Conservation (phyloP, 148 eudicot genomes). For the Simmondsia chinensis region DNA sequence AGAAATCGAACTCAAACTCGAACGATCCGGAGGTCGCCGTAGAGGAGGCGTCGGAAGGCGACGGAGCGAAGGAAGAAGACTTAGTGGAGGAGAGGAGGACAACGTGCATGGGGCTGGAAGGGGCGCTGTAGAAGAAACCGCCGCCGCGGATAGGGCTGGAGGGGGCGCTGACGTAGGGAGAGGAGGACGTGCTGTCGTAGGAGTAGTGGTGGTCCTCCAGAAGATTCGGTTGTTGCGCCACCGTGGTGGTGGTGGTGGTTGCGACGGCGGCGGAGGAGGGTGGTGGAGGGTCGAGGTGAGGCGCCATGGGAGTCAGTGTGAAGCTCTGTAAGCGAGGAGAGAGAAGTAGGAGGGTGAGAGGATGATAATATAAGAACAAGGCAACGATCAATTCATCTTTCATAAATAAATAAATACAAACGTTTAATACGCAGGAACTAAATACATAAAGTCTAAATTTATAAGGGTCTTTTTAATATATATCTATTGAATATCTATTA, state of each 20-base stretch:
- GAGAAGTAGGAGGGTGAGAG: background rate
- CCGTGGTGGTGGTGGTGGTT: slow-evolving; percentile 2
- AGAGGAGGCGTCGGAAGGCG: slow-evolving; percentile 15
- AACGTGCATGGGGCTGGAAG: slow-evolving; percentile 79
- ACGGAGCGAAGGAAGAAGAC: slow-evolving; percentile 9
- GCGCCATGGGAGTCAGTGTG: slow-evolving; percentile 13
- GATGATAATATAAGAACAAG: no score
- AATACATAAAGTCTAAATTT: no score
- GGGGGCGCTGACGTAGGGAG: slow-evolving; percentile 84
- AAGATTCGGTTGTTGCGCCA: background rate
- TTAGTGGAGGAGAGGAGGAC: slow-evolving; percentile 23
- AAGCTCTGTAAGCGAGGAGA: background rate
- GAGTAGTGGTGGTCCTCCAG: slow-evolving; percentile 18
- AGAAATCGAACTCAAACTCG: slow-evolving; percentile 42
- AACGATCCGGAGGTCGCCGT: slow-evolving; percentile 10
- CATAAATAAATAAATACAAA: no score
- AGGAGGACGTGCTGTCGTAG: slow-evolving; percentile 64
- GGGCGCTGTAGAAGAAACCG: slow-evolving; percentile 83
- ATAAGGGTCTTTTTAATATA: no score
- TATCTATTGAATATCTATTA: no score
- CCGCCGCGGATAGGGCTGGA: slow-evolving; percentile 62
- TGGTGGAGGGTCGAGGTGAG: slow-evolving; percentile 21
- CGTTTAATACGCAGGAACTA: no score
- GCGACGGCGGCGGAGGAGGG: slow-evolving; percentile 1
- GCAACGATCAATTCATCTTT: no score